Conservation (phyloP, 2,329 filamentous ascomycete species). For the Alternaria gaisen region DNA sequence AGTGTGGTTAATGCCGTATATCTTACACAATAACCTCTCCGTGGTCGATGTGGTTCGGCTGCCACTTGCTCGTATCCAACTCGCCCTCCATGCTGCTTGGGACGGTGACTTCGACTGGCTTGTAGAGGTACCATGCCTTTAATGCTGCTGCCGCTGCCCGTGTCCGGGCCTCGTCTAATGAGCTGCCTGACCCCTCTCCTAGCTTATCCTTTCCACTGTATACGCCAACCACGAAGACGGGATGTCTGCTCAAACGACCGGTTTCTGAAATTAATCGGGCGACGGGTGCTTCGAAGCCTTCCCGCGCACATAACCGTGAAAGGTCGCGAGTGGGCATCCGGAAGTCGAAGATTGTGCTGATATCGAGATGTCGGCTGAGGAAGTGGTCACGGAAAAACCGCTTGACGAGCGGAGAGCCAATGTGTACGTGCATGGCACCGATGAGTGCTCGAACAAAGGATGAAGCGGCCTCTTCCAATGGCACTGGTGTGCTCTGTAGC, state of each 20-base stretch:
- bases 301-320: slow-evolving; percentile 80
- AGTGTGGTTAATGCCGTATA: slow-evolving; percentile 23
- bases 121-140: slow-evolving; percentile 97
- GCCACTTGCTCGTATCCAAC: slow-evolving; percentile 55
- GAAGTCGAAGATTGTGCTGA: slow-evolving; percentile 84
- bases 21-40: slow-evolving; percentile 63
- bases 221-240: slow-evolving; percentile 93
- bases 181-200: slow-evolving; percentile 85
- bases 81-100: slow-evolving; percentile 59
- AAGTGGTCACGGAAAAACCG: slow-evolving; percentile 86
- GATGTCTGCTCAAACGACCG: slow-evolving; percentile 81
- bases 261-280: slow-evolving; percentile 91
- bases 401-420: slow-evolving; percentile 79
- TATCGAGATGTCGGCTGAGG: slow-evolving; percentile 78
- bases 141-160: slow-evolving; percentile 85
- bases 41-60: slow-evolving; percentile 65
- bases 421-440: slow-evolving; percentile 86
- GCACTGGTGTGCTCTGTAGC: slow-evolving; percentile 32
- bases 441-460: slow-evolving; percentile 84
- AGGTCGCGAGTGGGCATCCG: slow-evolving; percentile 84
- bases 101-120: slow-evolving; percentile 66
- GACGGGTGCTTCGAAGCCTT: slow-evolving; percentile 87
- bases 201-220: slow-evolving; percentile 91
- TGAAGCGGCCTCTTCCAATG: slow-evolving; percentile 69
- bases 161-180: slow-evolving; percentile 77